A percentile compares a stretch with the other conserved stretches of the same genome.
Evolutionary conservation across 768 basidiomycete genomes (phyloP).

Genomic region (Vishniacozyma victoriae): DNA sequence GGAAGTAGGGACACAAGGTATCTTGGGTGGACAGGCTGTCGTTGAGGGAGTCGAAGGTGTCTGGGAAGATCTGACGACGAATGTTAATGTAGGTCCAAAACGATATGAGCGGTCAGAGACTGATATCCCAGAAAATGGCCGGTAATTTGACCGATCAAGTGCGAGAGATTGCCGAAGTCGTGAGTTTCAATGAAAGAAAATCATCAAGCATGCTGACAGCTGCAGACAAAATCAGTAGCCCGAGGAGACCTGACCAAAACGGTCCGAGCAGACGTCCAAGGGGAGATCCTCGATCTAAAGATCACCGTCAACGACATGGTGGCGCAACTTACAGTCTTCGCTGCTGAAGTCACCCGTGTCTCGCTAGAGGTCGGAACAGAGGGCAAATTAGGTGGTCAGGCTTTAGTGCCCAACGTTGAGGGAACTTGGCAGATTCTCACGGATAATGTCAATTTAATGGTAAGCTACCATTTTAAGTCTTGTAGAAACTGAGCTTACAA

Average conservation of each 20-base stretch:
- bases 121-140: constrained; percentile 43
- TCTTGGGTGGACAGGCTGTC: constrained; percentile 45
- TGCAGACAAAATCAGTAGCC: constrained; percentile 47
- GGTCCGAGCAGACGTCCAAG: constrained; percentile 46
- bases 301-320: constrained; percentile 49
- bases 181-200: constrained; percentile 3
- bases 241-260: constrained; percentile 46
- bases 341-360: constrained; percentile 56
- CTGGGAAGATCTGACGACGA: constrained; percentile 45
- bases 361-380: constrained; percentile 84
- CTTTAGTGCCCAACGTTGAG: constrained; percentile 78
- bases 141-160: constrained; percentile 47
- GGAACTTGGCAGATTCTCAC: constrained; percentile 71
- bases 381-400: constrained; percentile 83
- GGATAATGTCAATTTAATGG: constrained; percentile 63
- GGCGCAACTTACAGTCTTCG: constrained; percentile 48
- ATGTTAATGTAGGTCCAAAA: constrained; percentile 43
- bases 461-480: constrained; percentile 3
- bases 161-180: constrained; percentile 49
- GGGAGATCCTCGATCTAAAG: constrained; percentile 48
- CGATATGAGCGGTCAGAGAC: background rate
- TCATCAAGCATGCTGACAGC: background rate
- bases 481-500: background rate
- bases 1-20: constrained; percentile 47
- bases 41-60: constrained; percentile 48